Evolutionary conservation across 129 eudicot species (phyloP).

Genomic region (Escallonia herrerae): DNA sequence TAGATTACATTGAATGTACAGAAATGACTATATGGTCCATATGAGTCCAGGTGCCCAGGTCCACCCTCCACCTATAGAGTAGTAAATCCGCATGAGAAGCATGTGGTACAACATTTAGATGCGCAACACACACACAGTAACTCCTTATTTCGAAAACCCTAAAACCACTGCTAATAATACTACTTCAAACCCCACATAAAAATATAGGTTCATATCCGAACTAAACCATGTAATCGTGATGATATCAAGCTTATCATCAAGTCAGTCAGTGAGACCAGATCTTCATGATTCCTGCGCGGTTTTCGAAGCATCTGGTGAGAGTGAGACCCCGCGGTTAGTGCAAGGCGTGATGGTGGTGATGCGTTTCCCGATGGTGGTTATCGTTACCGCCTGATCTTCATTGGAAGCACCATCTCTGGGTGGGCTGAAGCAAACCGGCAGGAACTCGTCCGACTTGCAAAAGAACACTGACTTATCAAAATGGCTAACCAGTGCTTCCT

Average conservation of each 20-base stretch:
- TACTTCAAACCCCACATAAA: neutral
- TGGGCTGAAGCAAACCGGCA: conserved; percentile 52
- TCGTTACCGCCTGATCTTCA: conserved; percentile 12
- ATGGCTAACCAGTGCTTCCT: conserved; percentile 28
- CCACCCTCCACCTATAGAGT: conserved; percentile 11
- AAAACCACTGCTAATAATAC: too few species aligned
- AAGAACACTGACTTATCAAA: conserved; percentile 29
- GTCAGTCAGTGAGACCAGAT: neutral
- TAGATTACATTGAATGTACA: too few species aligned
- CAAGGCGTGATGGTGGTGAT: neutral
- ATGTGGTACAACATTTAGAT: too few species aligned
- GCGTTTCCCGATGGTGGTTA: conserved; percentile 21
- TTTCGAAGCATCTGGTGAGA: neutral
- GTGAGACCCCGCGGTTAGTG: too few species aligned
- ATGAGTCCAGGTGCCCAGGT: conserved; percentile 20
- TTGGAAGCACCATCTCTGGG: conserved; percentile 41
- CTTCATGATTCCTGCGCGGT: neutral
- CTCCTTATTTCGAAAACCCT: neutral
- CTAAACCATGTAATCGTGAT: neutral
- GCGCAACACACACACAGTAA: too few species aligned
- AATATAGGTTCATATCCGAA: neutral
- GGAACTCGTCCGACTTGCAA: conserved; percentile 35
- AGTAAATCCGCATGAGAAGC: too few species aligned
- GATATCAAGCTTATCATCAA: too few species aligned
- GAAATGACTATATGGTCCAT: too few species aligned